These are phyloP conservation scores for Drechslerella coelobrocha DNA, from an alignment of 2,329 filamentous ascomycete species.

Conservation along the genomic window DNA sequence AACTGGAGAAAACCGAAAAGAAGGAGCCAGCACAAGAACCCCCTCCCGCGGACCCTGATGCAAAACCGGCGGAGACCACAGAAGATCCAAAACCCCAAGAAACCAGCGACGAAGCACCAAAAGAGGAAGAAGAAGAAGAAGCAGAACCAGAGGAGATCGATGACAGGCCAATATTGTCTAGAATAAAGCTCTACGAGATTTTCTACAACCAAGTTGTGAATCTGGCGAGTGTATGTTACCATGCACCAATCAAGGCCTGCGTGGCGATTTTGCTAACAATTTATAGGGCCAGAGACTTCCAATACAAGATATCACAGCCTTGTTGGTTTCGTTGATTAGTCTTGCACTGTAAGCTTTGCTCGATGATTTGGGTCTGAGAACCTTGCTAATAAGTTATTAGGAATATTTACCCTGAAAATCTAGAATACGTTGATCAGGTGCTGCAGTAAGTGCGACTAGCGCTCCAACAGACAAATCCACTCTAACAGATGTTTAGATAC, in stretches of 20 bases:
- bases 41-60: slow-evolving; percentile 55
- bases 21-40: slow-evolving; percentile 58
- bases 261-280: slow-evolving; percentile 50
- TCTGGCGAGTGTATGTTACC: slow-evolving; percentile 68
- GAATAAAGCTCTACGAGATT: slow-evolving; percentile 78
- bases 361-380: background rate
- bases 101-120: slow-evolving; percentile 55
- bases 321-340: slow-evolving; percentile 92
- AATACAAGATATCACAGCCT: slow-evolving; percentile 91
- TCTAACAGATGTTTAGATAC: slow-evolving; percentile 44
- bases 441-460: slow-evolving; percentile 69
- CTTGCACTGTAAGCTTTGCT: slow-evolving; percentile 71
- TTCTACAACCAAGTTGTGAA: slow-evolving; percentile 97
- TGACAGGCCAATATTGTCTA: slow-evolving; percentile 58
- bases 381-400: slow-evolving; percentile 57
- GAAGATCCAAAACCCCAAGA: slow-evolving; percentile 38
- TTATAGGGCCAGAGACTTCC: slow-evolving; percentile 79
- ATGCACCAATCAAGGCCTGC: too few species aligned
- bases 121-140: slow-evolving; percentile 30
- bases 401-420: slow-evolving; percentile 85
- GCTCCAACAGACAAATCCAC: background rate
- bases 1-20: slow-evolving; percentile 67
- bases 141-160: slow-evolving; percentile 54
- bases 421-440: slow-evolving; percentile 92
- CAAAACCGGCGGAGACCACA: slow-evolving; percentile 9